Conservation (phyloP, 106 monocot species). For the Chionographis japonica region DNA sequence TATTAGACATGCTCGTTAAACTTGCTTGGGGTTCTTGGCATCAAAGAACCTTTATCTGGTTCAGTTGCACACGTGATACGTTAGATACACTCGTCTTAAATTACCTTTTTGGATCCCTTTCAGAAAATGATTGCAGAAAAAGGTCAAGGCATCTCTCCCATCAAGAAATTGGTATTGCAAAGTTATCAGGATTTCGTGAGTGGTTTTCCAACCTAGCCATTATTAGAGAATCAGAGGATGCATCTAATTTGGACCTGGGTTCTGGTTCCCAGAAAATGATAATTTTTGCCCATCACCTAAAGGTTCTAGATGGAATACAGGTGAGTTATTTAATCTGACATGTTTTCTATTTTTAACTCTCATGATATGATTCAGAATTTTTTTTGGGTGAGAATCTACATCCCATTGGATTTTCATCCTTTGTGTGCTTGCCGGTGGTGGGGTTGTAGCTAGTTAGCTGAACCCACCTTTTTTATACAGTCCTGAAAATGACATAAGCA, state of each 20-base stretch:
- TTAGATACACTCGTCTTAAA: neutral
- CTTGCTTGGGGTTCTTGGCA: too few species aligned
- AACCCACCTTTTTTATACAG: too few species aligned
- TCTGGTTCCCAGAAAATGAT: constrained; percentile 66
- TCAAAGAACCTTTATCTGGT: neutral
- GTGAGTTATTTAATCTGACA: constrained; percentile 22
- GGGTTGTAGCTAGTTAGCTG: too few species aligned
- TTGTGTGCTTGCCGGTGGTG: too few species aligned
- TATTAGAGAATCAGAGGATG: constrained; percentile 21
- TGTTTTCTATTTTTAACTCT: neutral
- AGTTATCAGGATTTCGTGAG: constrained; percentile 81
- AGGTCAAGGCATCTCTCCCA: constrained; percentile 40
- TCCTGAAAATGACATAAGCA: too few species aligned
- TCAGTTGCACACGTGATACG: neutral
- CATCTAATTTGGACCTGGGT: constrained; percentile 19
- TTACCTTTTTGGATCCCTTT: constrained; percentile 8
- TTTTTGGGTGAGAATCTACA: too few species aligned
- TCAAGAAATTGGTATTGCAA: constrained; percentile 91
- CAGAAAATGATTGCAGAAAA: constrained; percentile 30
- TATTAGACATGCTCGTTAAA: too few species aligned
- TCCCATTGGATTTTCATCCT: too few species aligned
- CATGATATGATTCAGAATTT: too few species aligned
- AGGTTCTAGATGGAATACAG: constrained; percentile 97
- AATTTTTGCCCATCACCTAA: constrained; percentile 95
- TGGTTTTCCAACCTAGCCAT: constrained; percentile 80